A percentile compares a stretch with the other conserved stretches of the same genome.
These are phyloP conservation scores for Leccinum subrobustum DNA, from an alignment of 1,284 basidiomycete genomes.

Conservation along the genomic window DNA sequence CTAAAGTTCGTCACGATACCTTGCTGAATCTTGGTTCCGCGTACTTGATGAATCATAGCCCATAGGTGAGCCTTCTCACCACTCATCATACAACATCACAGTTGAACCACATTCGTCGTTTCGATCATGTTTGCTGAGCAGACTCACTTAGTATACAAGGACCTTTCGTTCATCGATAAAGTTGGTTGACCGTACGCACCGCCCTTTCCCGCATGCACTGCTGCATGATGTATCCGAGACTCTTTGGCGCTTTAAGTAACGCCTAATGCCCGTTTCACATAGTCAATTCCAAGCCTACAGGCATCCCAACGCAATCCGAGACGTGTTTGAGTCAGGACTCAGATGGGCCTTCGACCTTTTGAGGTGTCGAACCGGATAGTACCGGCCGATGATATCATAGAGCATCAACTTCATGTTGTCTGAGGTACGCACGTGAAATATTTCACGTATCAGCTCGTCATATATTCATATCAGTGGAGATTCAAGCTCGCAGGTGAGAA, in stretches of 20 bases:
- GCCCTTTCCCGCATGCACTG: neutral
- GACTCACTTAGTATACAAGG: neutral
- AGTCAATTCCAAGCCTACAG: neutral
- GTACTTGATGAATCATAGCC: slow-evolving; percentile 4
- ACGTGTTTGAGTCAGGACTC: neutral
- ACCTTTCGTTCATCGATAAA: slow-evolving; percentile 22
- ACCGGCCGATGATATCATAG: neutral
- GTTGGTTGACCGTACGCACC: slow-evolving; percentile 6
- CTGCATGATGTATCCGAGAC: too few relatives aligned
- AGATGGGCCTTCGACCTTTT: neutral
- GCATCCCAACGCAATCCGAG: neutral
- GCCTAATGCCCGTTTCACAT: neutral
- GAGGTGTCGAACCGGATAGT: neutral
- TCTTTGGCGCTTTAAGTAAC: neutral
- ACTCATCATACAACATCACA: neutral
- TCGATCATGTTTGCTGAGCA: slow-evolving; percentile 7
- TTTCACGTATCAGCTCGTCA: neutral
- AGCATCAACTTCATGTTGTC: neutral
- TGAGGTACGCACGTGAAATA: neutral
- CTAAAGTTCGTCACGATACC: slow-evolving; percentile 22
- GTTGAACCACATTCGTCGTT: slow-evolving; percentile 6
- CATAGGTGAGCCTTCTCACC: slow-evolving; percentile 8
- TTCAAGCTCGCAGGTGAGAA: neutral
- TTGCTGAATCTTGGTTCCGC: slow-evolving; percentile 4
- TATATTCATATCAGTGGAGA: neutral